Conservation (phyloP, 1,284 basidiomycete genomes). For the Ceratobasidium sp. region DNA sequence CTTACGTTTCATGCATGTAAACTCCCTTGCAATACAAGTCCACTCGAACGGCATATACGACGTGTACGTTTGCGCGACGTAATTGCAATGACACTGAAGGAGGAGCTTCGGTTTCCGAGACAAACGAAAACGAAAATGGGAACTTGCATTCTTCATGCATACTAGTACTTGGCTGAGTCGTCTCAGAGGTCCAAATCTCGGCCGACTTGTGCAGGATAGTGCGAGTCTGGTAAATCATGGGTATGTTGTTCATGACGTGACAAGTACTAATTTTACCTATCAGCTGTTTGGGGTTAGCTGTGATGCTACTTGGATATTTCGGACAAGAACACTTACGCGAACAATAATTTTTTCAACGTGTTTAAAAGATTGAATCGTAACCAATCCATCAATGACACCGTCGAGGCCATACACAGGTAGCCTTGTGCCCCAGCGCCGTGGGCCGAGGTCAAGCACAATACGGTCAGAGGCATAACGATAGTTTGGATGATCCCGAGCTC, state of each 20-base stretch:
- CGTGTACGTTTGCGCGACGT: conserved; percentile 1
- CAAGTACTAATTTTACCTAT: conserved; percentile 35
- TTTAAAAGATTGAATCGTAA: conserved; percentile 26
- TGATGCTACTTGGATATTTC: no score
- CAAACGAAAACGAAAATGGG: conserved; percentile 18
- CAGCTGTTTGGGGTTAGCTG: not conserved
- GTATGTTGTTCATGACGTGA: conserved; percentile 33
- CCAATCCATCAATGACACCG: not conserved
- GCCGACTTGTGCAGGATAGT: not conserved
- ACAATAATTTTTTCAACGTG: conserved; percentile 37
- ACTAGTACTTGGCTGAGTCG: not conserved
- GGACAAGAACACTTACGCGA: conserved; percentile 2
- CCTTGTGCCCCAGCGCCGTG: conserved; percentile 27
- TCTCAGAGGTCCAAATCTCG: conserved; percentile 20
- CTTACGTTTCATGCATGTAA: conserved; percentile 25
- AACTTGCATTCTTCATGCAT: not conserved
- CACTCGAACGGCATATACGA: conserved; percentile 31
- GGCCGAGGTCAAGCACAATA: conserved; percentile 31
- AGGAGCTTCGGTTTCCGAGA: not conserved
- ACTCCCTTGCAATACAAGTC: conserved; percentile 36
- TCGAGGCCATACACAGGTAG: conserved; percentile 21
- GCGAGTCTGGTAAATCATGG: conserved; percentile 31
- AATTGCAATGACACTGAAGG: conserved; percentile 21
- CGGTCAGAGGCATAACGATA: conserved; percentile 19
- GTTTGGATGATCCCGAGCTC: not conserved